Evolutionary conservation across 2,329 filamentous ascomycete species (phyloP).

Genomic region (Paecilomyces variotii): DNA sequence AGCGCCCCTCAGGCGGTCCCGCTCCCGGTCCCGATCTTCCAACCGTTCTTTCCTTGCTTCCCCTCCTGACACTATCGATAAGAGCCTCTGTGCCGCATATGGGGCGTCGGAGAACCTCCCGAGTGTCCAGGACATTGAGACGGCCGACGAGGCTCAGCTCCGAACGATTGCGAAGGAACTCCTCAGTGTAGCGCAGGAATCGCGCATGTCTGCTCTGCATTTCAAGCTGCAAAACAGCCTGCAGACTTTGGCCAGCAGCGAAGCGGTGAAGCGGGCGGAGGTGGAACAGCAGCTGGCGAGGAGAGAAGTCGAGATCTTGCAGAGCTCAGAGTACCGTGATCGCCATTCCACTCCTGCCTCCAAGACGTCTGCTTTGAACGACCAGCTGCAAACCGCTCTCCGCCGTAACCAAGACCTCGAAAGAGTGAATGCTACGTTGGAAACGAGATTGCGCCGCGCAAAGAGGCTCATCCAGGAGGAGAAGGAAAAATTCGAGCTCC

Average conservation of each 20-base stretch:
- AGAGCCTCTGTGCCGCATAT: slow-evolving; percentile 34
- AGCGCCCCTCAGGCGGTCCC: slow-evolving; percentile 36
- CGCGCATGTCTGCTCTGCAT: slow-evolving; percentile 78
- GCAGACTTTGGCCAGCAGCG: slow-evolving; percentile 72
- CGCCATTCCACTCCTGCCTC: slow-evolving; percentile 49
- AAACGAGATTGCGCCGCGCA: slow-evolving; percentile 60
- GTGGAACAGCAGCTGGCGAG: slow-evolving; percentile 91
- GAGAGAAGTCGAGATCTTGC: slow-evolving; percentile 76
- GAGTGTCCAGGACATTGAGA: slow-evolving; percentile 44
- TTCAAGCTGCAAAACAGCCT: slow-evolving; percentile 86
- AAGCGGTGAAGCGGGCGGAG: slow-evolving; percentile 75
- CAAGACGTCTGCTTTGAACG: slow-evolving; percentile 27
- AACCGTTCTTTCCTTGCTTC: slow-evolving; percentile 39
- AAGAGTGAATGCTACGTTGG: slow-evolving; percentile 57
- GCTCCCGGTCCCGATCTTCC: slow-evolving; percentile 24
- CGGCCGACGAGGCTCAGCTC: slow-evolving; percentile 45
- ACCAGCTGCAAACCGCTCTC: slow-evolving; percentile 54
- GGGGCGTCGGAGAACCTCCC: slow-evolving; percentile 38
- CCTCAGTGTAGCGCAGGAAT: slow-evolving; percentile 49
- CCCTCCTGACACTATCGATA: slow-evolving; percentile 41
- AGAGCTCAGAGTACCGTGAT: slow-evolving; percentile 61
- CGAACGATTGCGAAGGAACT: slow-evolving; percentile 48
- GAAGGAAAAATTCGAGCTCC: slow-evolving; percentile 60
- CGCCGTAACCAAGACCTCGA: slow-evolving; percentile 57
- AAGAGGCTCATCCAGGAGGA: slow-evolving; percentile 73